phyloP scores from a whole-genome alignment of 208 protist species.

The Leishmania mexicana region DNA sequence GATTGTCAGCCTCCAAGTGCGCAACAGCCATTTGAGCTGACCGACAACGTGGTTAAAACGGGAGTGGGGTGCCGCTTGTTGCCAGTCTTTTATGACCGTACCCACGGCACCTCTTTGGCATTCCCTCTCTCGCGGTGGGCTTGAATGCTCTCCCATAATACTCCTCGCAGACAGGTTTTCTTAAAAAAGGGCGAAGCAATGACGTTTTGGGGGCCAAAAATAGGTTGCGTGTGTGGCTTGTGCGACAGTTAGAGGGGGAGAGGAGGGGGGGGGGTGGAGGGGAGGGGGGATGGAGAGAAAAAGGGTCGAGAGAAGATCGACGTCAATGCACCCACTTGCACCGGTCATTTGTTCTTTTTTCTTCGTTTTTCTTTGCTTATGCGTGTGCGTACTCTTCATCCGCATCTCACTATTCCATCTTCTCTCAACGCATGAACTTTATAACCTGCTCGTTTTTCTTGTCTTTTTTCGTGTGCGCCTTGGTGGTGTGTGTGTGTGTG shows the following conservation, averaged over 20 bases:
- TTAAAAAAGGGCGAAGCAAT: neutral
- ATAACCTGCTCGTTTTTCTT: slow-evolving; percentile 3
- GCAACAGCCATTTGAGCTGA: neutral
- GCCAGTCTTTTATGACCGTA: neutral
- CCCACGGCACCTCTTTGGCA: neutral
- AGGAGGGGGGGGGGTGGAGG: no score
- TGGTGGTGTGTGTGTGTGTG: neutral
- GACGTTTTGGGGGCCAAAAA: neutral
- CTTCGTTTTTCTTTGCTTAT: neutral
- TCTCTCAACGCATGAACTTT: neutral
- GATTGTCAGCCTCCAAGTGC: neutral
- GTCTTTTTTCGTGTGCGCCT: neutral
- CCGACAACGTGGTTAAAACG: neutral
- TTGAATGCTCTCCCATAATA: neutral
- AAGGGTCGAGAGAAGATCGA: neutral
- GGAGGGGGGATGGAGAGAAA: neutral
- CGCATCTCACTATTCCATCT: neutral
- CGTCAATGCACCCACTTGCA: neutral
- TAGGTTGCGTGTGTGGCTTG: neutral
- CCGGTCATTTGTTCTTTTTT: neutral
- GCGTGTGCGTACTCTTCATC: neutral
- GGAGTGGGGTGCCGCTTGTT: neutral
- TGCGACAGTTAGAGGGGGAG: neutral
- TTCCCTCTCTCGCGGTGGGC: neutral
- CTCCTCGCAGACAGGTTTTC: neutral